A percentile compares a stretch with the other conserved stretches of the same genome.
Conservation (phyloP, 2,329 filamentous ascomycete species). For the Botrytis byssoidea region DNA sequence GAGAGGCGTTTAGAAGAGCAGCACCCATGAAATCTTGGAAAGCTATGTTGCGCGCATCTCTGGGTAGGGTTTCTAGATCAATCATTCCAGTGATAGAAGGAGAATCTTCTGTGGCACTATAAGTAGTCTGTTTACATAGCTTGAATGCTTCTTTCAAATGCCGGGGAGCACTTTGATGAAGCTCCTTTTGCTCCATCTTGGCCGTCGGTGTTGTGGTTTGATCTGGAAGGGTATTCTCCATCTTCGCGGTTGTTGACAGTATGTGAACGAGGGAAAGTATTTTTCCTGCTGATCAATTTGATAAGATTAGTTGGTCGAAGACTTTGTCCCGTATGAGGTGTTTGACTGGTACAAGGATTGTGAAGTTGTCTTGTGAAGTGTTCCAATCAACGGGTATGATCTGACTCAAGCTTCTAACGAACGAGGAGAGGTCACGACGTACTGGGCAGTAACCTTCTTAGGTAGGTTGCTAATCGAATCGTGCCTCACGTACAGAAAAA, state of each 20-base stretch:
- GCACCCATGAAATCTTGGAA: neutral
- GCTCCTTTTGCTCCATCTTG: slow-evolving; percentile 53
- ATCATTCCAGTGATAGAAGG: neutral
- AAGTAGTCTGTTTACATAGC: slow-evolving; percentile 42
- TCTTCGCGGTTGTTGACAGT: neutral
- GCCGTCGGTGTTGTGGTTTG: neutral
- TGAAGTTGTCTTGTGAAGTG: neutral
- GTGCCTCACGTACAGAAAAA: neutral
- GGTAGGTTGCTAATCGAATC: neutral
- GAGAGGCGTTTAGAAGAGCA: neutral
- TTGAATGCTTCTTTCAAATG: slow-evolving; percentile 73
- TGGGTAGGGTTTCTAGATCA: neutral
- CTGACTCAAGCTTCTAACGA: neutral
- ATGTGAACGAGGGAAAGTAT: neutral
- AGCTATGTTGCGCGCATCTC: neutral
- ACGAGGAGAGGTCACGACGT: neutral
- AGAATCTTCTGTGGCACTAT: neutral
- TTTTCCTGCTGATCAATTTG: neutral
- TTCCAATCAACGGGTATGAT: neutral
- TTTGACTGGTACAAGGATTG: neutral
- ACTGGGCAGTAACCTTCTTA: neutral
- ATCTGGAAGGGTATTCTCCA: neutral
- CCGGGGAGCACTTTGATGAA: slow-evolving; percentile 74
- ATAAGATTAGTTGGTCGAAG: neutral
- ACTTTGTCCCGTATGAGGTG: neutral